Evolutionary conservation across 2,329 filamentous ascomycete species (phyloP), one percentile per base, ranked within the genome.

Genomic region (Verticillium alfalfae): DNA sequence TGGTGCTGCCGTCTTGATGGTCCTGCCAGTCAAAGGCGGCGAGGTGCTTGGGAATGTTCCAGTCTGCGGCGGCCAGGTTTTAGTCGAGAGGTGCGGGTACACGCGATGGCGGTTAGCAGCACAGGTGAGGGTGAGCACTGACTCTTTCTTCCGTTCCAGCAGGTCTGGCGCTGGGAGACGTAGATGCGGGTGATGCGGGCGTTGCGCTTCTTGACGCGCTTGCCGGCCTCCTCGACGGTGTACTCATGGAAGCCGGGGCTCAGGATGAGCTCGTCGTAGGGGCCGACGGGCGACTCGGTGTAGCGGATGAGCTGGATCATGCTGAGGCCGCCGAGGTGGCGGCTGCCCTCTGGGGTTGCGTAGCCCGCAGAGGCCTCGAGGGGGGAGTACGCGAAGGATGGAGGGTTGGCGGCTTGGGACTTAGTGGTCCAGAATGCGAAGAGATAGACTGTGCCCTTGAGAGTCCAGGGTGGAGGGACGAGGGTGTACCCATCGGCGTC

Each of bases 11-110:
- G 62, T 76, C 70, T 6, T 72, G 62, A 38, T 72, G 64, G 18
- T 73, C 67, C 15, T 71, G 69, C 75, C 80, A 85, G 15, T 76
- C 74, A 67, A 85, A 85, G 12, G 72, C 72, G 39, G 83, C 83
- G 15, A 84, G 75, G 61, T 84, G 81, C 66, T 85, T 85, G 13
- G 82, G 81, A 36, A 82, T 79, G 66, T 83, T 84, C 82, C 81
- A 85, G 64, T 84, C 80, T 81, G 55, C 15, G n/a, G 54, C n/a
- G 10, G 2, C 13, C 10, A 18, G 22, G 4, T 5, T 16, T 8
- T 15, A 56, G 52, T 37, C 8, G 26, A 15, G 12, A 26, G 5
- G 13, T 9, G 22, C 4, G n/a, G 45, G 12, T 10, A 12, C 12
- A 26, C 9, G 45, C 12, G 39, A 41, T 16, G 26, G 26, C n/a